These are phyloP conservation scores for Erysimum pusillum DNA, from an alignment of 441 rosid species.

Conservation along the genomic window DNA sequence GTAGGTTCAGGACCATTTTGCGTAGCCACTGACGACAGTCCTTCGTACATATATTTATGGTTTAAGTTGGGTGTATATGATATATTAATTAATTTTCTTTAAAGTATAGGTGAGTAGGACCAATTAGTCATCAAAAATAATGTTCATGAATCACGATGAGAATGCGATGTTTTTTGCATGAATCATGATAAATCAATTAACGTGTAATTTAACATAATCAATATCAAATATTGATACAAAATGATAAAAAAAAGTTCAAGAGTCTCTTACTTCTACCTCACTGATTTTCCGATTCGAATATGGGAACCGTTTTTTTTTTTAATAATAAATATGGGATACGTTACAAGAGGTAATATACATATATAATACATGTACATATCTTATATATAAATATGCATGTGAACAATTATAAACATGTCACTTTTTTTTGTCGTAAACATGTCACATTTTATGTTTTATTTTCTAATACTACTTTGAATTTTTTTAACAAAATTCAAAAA, in stretches of 20 bases:
- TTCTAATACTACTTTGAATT: not conserved
- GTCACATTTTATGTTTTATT: not conserved
- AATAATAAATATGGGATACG: not conserved
- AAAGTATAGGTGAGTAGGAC: constrained; percentile 35
- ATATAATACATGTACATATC: not conserved
- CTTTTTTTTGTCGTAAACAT: too few species aligned
- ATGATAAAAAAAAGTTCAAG: not conserved
- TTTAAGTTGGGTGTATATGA: constrained; percentile 17
- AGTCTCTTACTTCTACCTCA: not conserved
- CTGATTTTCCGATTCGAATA: not conserved
- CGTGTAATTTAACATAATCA: not conserved
- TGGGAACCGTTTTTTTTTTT: not conserved
- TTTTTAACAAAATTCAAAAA: too few species aligned
- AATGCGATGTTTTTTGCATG: constrained; percentile 43
- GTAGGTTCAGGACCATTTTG: constrained; percentile 35
- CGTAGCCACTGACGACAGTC: constrained; percentile 17
- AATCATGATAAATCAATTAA: constrained; percentile 35
- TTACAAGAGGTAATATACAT: not conserved
- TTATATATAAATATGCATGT: too few species aligned
- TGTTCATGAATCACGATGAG: constrained; percentile 22
- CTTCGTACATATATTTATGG: not conserved
- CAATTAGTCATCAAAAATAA: constrained; percentile 25
- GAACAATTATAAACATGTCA: not conserved
- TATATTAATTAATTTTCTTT: constrained; percentile 25
- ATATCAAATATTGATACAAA: not conserved